Conservation (phyloP, 176 grass and related monocot species). For the Poa annua region DNA sequence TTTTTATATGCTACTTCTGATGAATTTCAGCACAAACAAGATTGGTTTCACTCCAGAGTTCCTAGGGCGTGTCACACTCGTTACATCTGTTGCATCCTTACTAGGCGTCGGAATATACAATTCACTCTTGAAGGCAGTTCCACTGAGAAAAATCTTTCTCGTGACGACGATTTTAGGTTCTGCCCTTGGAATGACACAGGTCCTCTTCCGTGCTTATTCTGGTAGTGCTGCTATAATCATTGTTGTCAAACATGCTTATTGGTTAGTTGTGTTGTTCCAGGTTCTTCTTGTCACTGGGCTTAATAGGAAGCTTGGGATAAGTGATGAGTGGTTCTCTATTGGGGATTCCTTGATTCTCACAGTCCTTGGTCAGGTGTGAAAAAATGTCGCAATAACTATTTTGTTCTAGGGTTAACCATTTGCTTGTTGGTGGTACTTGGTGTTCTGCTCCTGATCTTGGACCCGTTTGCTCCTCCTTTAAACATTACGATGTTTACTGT, state of each 20-base stretch:
- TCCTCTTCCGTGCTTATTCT: constrained; percentile 33
- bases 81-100: constrained; percentile 93
- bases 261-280: constrained; percentile 40
- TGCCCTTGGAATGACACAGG: constrained; percentile 95
- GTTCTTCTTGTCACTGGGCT: constrained; percentile 89
- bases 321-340: constrained; percentile 93
- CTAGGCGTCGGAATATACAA: constrained; percentile 88
- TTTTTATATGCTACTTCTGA: constrained; percentile 44
- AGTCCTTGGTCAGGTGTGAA: constrained; percentile 82
- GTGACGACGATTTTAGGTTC: constrained; percentile 78
- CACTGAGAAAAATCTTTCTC: constrained; percentile 88
- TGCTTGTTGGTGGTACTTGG: neutral
- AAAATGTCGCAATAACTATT: constrained; percentile 8
- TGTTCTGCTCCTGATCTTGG: neutral
- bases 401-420: neutral
- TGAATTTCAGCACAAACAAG: constrained; percentile 86
- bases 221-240: constrained; percentile 6
- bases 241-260: constrained; percentile 36
- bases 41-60: constrained; percentile 96
- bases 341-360: constrained; percentile 97
- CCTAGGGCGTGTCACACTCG: constrained; percentile 84
- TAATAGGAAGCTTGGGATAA: constrained; percentile 75
- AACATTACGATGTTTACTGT: neutral
- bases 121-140: constrained; percentile 78
- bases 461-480: neutral